Evolutionary conservation across 352 stramenopile species (phyloP), one percentile per base, ranked within the genome.

Genomic region (Phytophthora fragariae): DNA sequence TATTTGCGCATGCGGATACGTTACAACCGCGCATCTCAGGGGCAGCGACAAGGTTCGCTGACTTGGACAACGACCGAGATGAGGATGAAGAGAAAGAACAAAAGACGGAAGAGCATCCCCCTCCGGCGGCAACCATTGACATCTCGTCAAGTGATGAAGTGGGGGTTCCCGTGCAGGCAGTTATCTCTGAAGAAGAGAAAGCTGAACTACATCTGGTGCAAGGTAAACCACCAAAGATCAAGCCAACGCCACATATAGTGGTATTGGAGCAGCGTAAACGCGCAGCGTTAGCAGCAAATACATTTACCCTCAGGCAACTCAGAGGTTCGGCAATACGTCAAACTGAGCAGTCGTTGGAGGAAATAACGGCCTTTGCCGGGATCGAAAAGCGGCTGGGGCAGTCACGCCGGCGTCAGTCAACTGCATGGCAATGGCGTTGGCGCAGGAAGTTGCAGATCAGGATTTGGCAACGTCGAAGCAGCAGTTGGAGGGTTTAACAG

Each of bases 351-450:
- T 29, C 27, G 27, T 3, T 29, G 27, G 27, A 29, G 27, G 27
- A 29, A 29, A 29, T 29, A 29, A 29, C 27, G 27, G 27, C 1
- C 27, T 29, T 29, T 29, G 27, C 27, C 27, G 27, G 27, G 27
- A 29, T 29, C 27, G 27, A 29, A 29, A 29, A 29, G 27, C 1
- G 27, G 27, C 27, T 4, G 46, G 31, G 1, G 1, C 35, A 1
- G 54, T 21, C 1, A 63, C 65, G 0, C 49, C 54, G 0, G n/a
- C 54, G 1, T 21, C 44, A 8, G 53, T 41, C 27, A 71, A 71
- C 7, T 71, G 64, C 15, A 63, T 67, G 58, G 58, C 59, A 4
- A 67, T 68, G 66, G 53, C 66, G 1, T 7, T 73, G 0, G 66
- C 58, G 0, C 58, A 73, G 19, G 66, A 31, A 0, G 10, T 58